Percentiles rank a stretch among this genome's conserved stretches.
These are phyloP conservation scores for Smallanthus sonchifolius DNA, from an alignment of 129 eudicot species.

Conservation along the genomic window DNA sequence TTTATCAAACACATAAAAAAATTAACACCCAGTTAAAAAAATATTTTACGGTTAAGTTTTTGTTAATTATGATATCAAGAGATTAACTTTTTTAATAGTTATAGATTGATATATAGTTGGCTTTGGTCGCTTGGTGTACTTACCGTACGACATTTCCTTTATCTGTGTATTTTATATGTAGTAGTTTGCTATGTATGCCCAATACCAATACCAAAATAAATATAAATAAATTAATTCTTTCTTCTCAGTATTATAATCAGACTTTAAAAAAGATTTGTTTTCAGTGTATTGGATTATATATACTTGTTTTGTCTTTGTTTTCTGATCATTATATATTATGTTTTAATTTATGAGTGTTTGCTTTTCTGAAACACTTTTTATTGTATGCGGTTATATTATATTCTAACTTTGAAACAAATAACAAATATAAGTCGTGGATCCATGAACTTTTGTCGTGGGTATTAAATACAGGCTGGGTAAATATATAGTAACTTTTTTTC, in stretches of 20 bases:
- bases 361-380: conserved; percentile 14
- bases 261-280: neutral
- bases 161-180: neutral
- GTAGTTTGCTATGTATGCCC: neutral
- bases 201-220: neutral
- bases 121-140: neutral
- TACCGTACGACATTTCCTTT: neutral
- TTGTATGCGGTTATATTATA: neutral
- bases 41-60: too few relatives aligned
- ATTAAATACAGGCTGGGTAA: neutral
- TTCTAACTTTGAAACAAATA: neutral
- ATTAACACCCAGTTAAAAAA: too few relatives aligned
- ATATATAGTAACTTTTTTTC: neutral
- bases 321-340: neutral
- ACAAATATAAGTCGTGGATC: neutral
- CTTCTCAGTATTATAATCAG: neutral
- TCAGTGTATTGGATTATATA: neutral
- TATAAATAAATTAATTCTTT: neutral
- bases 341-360: conserved; percentile 13
- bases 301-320: neutral
- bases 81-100: too few relatives aligned
- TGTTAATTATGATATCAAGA: too few relatives aligned
- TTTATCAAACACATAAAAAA: too few relatives aligned
- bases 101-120: too few relatives aligned
- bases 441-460: conserved; percentile 1